Evolutionary conservation across 345 rosid genomes (phyloP).

Genomic region (Pistacia vera): DNA sequence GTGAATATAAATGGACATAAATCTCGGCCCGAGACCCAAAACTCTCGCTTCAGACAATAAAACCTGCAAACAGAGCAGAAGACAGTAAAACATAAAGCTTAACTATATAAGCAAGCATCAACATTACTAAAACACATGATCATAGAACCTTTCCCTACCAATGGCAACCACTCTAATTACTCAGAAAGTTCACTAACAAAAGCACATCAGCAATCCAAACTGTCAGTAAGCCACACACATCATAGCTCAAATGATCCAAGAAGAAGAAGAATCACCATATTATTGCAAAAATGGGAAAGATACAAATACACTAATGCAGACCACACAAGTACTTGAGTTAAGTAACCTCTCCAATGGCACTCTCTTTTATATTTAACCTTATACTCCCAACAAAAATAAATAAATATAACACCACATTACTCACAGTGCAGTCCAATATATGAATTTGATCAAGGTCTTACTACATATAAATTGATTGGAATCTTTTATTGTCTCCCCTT

Average conservation of each 20-base stretch:
- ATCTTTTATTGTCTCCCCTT: neutral
- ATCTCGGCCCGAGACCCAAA: conserved; percentile 77
- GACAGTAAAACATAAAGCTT: neutral
- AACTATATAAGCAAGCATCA: neutral
- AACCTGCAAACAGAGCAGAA: conserved; percentile 47
- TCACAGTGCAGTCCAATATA: neutral
- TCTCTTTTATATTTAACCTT: too few species aligned
- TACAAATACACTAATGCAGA: neutral
- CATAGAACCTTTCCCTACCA: neutral
- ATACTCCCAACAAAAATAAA: too few species aligned
- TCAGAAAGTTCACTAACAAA: neutral
- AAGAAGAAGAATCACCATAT: neutral
- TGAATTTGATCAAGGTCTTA: neutral
- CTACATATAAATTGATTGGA: neutral
- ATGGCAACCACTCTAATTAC: neutral
- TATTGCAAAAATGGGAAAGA: neutral
- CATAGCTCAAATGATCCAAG: too few species aligned
- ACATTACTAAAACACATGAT: too few species aligned
- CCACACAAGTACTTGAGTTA: neutral
- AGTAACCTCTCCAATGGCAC: too few species aligned
- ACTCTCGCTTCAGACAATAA: conserved; percentile 80
- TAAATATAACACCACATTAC: too few species aligned
- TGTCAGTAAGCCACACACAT: too few species aligned
- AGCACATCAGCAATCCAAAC: neutral
- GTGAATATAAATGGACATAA: conserved; percentile 81